Conservation (phyloP, 2,329 filamentous ascomycete species). For the Plenodomus biglobosus region DNA sequence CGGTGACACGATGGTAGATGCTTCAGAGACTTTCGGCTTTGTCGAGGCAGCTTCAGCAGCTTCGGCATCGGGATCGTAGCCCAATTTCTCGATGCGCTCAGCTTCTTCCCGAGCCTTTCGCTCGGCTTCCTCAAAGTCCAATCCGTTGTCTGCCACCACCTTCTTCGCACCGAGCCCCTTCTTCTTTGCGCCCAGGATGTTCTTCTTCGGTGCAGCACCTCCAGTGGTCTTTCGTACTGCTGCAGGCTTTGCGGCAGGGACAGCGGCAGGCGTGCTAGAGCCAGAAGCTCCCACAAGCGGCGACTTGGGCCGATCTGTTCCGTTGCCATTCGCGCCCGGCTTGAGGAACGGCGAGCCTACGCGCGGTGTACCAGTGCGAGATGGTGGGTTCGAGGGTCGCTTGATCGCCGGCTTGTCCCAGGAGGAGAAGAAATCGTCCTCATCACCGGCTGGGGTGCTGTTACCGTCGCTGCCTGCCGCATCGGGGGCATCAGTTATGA, state of each 20-base stretch:
- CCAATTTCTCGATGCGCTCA: conserved; percentile 90
- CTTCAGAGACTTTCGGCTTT: conserved; percentile 49
- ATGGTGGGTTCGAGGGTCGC: conserved; percentile 89
- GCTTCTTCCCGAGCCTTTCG: conserved; percentile 97
- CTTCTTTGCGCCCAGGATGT: conserved; percentile 78
- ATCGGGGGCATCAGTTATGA: conserved; percentile 71
- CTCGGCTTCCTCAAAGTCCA: conserved; percentile 97
- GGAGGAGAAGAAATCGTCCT: conserved; percentile 97
- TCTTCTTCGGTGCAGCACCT: conserved; percentile 72
- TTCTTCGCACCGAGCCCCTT: conserved; percentile 67
- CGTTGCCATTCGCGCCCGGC: conserved; percentile 64
- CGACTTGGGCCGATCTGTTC: conserved; percentile 72
- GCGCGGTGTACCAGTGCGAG: conserved; percentile 83
- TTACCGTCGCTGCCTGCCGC: conserved; percentile 61
- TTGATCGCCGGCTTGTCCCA: conserved; percentile 99
- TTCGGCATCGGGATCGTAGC: conserved; percentile 92
- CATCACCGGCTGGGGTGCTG: conserved; percentile 78
- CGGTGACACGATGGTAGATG: conserved; percentile 69
- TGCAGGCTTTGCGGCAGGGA: conserved; percentile 63
- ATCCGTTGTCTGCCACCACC: conserved; percentile 64
- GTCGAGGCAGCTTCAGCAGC: conserved; percentile 42
- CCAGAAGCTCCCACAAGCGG: conserved; percentile 61
- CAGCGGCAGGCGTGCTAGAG: conserved; percentile 55
- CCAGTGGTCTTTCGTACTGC: conserved; percentile 75
- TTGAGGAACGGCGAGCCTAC: conserved; percentile 87